A percentile compares a stretch with the other conserved stretches of the same genome.
These are phyloP conservation scores for Globisporangium emineosum DNA, from an alignment of 352 stramenopile genomes.

Conservation along the genomic window DNA sequence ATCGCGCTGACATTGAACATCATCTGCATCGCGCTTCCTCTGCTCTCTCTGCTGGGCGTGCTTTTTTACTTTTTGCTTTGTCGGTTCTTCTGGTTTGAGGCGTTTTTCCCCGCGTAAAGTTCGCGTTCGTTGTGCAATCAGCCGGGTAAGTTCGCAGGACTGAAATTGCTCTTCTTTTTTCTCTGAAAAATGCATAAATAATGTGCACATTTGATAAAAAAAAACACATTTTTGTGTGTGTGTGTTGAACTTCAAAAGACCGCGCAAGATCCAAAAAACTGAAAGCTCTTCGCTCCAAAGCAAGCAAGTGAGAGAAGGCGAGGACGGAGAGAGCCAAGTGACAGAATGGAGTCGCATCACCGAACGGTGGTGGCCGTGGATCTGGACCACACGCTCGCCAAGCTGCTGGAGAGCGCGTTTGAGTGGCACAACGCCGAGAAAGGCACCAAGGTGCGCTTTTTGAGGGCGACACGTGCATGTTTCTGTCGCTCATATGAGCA, in stretches of 20 bases:
- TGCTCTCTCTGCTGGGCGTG: conserved; percentile 7
- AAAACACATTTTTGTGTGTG: too few relatives aligned
- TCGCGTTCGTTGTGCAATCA: not conserved
- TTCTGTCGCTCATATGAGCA: not conserved
- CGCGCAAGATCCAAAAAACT: conserved; percentile 11
- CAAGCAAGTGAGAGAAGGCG: not conserved
- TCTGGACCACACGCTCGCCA: conserved; percentile 59
- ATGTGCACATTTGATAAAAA: too few relatives aligned
- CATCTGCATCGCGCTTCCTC: conserved; percentile 26
- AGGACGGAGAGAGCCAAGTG: not conserved
- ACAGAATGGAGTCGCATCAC: conserved; percentile 24
- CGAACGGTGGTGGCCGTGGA: conserved; percentile 54
- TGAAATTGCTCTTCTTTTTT: not conserved
- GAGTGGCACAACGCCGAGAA: conserved; percentile 53
- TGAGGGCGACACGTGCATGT: not conserved
- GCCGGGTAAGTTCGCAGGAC: not conserved
- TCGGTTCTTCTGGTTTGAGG: conserved; percentile 1
- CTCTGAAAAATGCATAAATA: too few relatives aligned
- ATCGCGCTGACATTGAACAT: conserved; percentile 78
- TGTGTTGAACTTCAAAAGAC: too few relatives aligned
- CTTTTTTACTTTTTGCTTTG: not conserved
- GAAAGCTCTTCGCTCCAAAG: too few relatives aligned
- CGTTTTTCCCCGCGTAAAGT: not conserved
- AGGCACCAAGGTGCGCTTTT: conserved; percentile 28
- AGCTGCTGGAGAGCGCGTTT: conserved; percentile 39